Percentiles rank a stretch among this genome's conserved stretches.
phyloP scores from a whole-genome alignment of 768 basidiomycete species.

The Porphyrellus cyaneotinctus region DNA sequence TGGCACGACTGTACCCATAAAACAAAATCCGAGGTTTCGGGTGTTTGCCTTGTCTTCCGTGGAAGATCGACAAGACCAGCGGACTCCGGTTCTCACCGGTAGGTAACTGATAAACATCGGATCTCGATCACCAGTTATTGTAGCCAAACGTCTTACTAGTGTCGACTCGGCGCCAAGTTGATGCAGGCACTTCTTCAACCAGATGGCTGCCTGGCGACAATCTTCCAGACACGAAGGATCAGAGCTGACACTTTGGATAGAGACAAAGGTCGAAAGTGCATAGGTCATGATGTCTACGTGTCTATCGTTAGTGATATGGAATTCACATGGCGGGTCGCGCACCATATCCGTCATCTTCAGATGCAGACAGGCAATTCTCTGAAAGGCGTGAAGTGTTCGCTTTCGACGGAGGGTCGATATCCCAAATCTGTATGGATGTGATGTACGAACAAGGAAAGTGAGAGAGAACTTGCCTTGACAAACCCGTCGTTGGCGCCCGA shows the following conservation, averaged over 20 bases:
- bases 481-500: constrained; percentile 85
- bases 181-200: constrained; percentile 82
- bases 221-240: constrained; percentile 67
- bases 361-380: constrained; percentile 1
- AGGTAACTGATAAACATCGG: constrained; percentile 50
- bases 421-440: constrained; percentile 48
- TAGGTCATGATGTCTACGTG: constrained; percentile 65
- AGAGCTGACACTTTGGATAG: constrained; percentile 82
- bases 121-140: background rate
- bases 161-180: constrained; percentile 84
- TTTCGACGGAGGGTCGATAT: constrained; percentile 33
- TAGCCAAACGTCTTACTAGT: constrained; percentile 45
- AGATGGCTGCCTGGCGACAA: constrained; percentile 91
- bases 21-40: constrained; percentile 76
- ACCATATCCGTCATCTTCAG: constrained; percentile 24
- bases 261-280: constrained; percentile 80
- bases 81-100: constrained; percentile 78
- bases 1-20: constrained; percentile 61
- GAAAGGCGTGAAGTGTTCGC: background rate
- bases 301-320: constrained; percentile 2
- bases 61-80: constrained; percentile 85
- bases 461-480: constrained; percentile 59
- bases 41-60: constrained; percentile 55
- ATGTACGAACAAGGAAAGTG: background rate
- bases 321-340: background rate